These are phyloP conservation scores for Fusarium burgessii DNA, from an alignment of 2,329 filamentous ascomycete species.

Conservation along the genomic window DNA sequence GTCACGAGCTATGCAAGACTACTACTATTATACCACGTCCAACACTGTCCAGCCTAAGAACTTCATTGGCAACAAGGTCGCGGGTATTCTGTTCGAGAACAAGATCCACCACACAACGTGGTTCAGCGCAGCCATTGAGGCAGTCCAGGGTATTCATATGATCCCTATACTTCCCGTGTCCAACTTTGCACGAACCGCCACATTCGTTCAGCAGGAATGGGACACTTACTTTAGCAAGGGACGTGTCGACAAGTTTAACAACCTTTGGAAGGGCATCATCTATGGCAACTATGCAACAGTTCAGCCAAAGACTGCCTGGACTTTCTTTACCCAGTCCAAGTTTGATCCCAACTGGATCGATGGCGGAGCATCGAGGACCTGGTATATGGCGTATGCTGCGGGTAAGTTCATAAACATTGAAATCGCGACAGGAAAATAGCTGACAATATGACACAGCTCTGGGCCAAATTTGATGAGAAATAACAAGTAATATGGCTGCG, in stretches of 20 bases:
- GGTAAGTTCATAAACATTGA: slow-evolving; percentile 62
- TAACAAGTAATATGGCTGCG: not conserved
- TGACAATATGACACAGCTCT: slow-evolving; percentile 39
- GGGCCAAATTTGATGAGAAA: slow-evolving; percentile 30
- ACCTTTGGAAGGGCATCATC: slow-evolving; percentile 88
- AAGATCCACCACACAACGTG: slow-evolving; percentile 95
- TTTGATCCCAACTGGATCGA: slow-evolving; percentile 80
- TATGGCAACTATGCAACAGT: slow-evolving; percentile 85
- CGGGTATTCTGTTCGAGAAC: slow-evolving; percentile 87
- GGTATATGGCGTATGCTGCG: slow-evolving; percentile 85
- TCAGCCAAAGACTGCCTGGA: slow-evolving; percentile 75
- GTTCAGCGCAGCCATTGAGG: slow-evolving; percentile 80
- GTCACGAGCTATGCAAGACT: slow-evolving; percentile 77
- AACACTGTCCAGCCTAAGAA: slow-evolving; percentile 78
- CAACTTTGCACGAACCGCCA: slow-evolving; percentile 71
- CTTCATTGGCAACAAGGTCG: slow-evolving; percentile 84
- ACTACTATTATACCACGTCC: slow-evolving; percentile 81
- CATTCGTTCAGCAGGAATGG: slow-evolving; percentile 89
- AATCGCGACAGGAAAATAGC: not conserved
- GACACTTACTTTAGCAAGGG: slow-evolving; percentile 78
- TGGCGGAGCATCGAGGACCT: slow-evolving; percentile 84
- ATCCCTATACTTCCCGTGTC: slow-evolving; percentile 78
- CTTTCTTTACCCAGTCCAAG: slow-evolving; percentile 76
- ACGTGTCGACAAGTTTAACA: slow-evolving; percentile 72
- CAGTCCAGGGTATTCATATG: slow-evolving; percentile 85